These are phyloP conservation scores for Trypanosoma rangeli DNA, from an alignment of 208 protist genomes.

Conservation along the genomic window DNA sequence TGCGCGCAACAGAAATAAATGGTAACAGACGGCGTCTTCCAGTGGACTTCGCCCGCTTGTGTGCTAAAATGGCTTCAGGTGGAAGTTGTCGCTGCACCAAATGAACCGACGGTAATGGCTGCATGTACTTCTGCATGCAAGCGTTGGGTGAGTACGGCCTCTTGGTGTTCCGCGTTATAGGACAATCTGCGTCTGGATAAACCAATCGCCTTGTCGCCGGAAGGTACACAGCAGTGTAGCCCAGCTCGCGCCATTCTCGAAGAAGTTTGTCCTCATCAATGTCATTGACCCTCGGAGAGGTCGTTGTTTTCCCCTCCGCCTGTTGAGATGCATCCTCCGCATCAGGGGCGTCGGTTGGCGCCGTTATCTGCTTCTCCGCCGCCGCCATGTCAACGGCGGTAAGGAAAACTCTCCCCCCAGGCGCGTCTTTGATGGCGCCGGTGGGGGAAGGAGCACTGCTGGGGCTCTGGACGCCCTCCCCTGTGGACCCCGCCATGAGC, in stretches of 20 bases:
- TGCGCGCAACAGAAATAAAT: background rate
- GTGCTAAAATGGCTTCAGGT: slow-evolving; percentile 1
- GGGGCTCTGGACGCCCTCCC: background rate
- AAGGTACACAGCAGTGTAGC: slow-evolving; percentile 74
- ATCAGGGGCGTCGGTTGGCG: background rate
- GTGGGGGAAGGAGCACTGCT: background rate
- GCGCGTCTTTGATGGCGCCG: background rate
- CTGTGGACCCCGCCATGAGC: background rate
- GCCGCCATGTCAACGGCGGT: slow-evolving; percentile 24
- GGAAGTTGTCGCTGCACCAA: slow-evolving; percentile 53
- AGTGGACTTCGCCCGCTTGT: background rate
- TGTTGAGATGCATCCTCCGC: background rate
- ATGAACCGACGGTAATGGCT: slow-evolving; percentile 57
- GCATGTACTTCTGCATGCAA: slow-evolving; percentile 36
- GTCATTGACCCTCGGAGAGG: background rate
- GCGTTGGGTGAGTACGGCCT: slow-evolving; percentile 16
- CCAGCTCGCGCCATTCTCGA: slow-evolving; percentile 68
- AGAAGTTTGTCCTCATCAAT: slow-evolving; percentile 25
- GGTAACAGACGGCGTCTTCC: slow-evolving; percentile 2
- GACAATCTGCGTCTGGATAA: slow-evolving; percentile 1
- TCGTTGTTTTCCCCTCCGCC: slow-evolving; percentile 11
- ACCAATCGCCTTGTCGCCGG: slow-evolving; percentile 26
- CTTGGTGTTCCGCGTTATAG: background rate
- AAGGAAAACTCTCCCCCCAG: slow-evolving; percentile 22
- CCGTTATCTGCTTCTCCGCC: background rate